phyloP scores from a whole-genome alignment of 2,329 filamentous ascomycete genomes.

The Colletotrichum tabaci region DNA sequence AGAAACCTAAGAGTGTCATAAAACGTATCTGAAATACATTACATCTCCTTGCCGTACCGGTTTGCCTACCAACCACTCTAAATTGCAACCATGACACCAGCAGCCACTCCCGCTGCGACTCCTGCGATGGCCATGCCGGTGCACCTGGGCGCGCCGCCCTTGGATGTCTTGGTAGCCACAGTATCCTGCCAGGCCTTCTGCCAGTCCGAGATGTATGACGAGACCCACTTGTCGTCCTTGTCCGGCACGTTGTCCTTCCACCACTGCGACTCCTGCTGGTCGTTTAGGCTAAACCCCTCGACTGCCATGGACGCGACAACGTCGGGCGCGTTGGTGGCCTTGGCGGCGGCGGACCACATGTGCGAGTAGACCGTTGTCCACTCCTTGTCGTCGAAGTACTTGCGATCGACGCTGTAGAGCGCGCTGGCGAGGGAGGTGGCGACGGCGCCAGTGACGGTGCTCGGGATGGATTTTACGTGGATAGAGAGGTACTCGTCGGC shows the following conservation, averaged over 20 bases:
- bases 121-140: constrained; percentile 35
- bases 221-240: constrained; percentile 16
- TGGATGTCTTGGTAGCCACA: constrained; percentile 9
- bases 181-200: not conserved
- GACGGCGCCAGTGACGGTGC: constrained; percentile 14
- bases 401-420: constrained; percentile 36
- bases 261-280: not conserved
- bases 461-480: not conserved
- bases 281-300: not conserved
- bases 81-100: constrained; percentile 26
- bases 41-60: too few relatives aligned
- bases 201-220: constrained; percentile 26
- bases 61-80: not conserved
- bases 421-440: constrained; percentile 34
- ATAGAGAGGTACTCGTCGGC: constrained; percentile 21
- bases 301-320: constrained; percentile 38
- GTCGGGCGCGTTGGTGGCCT: constrained; percentile 36
- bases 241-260: constrained; percentile 34
- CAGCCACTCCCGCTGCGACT: constrained; percentile 25
- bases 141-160: constrained; percentile 25
- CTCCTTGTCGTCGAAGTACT: constrained; percentile 26
- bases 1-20: not conserved
- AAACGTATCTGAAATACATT: too few relatives aligned
- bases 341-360: constrained; percentile 42
- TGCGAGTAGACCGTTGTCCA: constrained; percentile 39